Base-by-base conservation (phyloP, 768 basidiomycete species). In the Suillus alpinus region DNA sequence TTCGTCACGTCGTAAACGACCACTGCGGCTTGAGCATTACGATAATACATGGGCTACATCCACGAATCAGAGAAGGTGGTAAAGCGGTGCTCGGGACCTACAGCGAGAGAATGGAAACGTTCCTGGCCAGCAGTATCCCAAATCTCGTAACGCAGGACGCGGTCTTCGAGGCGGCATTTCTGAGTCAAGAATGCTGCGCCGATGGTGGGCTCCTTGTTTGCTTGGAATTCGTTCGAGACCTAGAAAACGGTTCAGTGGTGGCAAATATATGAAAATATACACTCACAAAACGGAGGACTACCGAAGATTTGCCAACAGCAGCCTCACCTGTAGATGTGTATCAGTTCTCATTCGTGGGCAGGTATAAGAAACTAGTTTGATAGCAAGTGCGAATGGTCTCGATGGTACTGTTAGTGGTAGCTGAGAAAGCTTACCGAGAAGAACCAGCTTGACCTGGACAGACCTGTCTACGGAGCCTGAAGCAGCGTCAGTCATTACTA, bases 1-100 rank as follows among this genome's bases (percentile, higher is more conserved):
- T 98, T 97, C 55, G 96, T 98, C 59, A 98, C 88, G 73, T 98
- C 97, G 75, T 98, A 98, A 20, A 98, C 96, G 9, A 99, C 97
- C 44, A 98, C 95, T 36, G 96, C 96, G 4, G 96, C 95, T 74
- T 95, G 93, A 8, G 96, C 94, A 69, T 98, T 98, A 69, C 97
- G 92, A 75, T 97, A 98, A 75, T 97, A 97, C 96, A 98, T 98
- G 50, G 97, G 96, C 91, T 93, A 62, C 20, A 20, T 39, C 23
- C 41, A 44, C 56, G 59, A 57, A 57, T 36, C 64, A 52, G 55
- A 26, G 51, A 12, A 20, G 41, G 20, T 20, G 56, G 58, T 64
- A 58, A 59, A 50, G 40, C 39, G n/a, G 43, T 44, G 14, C 13
- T 57, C 56, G 43, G 46, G 56, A 83, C 90, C 71, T 73, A 92